phyloP scores from a whole-genome alignment of 805 yeast species.

The Lipomyces yamadae region DNA sequence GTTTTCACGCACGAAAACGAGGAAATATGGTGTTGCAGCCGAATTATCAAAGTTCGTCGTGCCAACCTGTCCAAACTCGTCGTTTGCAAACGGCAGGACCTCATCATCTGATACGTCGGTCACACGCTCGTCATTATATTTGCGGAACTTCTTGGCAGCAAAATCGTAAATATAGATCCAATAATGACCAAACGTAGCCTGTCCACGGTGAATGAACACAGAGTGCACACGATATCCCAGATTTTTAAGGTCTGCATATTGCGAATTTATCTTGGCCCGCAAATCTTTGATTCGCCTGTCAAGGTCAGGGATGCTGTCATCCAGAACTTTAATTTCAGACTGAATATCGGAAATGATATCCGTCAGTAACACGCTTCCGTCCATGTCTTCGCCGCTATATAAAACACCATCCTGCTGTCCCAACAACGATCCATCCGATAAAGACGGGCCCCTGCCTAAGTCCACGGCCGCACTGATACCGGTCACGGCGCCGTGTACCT shows the following conservation, averaged over 20 bases:
- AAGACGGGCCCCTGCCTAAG: not conserved
- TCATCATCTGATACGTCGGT: constrained; percentile 66
- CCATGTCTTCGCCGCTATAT: constrained; percentile 3
- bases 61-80: constrained; percentile 37
- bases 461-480: constrained; percentile 5
- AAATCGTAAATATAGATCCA: constrained; percentile 92
- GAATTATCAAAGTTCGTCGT: constrained; percentile 50
- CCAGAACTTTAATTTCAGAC: constrained; percentile 32
- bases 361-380: constrained; percentile 7
- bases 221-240: constrained; percentile 87
- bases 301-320: constrained; percentile 44
- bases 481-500: constrained; percentile 13
- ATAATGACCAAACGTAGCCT: constrained; percentile 95
- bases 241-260: constrained; percentile 63
- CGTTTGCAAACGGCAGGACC: constrained; percentile 64
- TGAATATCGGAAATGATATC: constrained; percentile 15
- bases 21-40: constrained; percentile 91
- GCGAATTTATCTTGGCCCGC: constrained; percentile 57
- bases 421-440: not conserved
- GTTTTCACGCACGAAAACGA: constrained; percentile 78
- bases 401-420: constrained; percentile 10
- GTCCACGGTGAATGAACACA: constrained; percentile 92
- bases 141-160: constrained; percentile 69
- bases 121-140: constrained; percentile 95
- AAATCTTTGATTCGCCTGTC: constrained; percentile 53